Evolutionary conservation across 1,139 yeast genomes (phyloP), one percentile per base, ranked within the genome.

Genomic region (Kodamaea anthophila): DNA sequence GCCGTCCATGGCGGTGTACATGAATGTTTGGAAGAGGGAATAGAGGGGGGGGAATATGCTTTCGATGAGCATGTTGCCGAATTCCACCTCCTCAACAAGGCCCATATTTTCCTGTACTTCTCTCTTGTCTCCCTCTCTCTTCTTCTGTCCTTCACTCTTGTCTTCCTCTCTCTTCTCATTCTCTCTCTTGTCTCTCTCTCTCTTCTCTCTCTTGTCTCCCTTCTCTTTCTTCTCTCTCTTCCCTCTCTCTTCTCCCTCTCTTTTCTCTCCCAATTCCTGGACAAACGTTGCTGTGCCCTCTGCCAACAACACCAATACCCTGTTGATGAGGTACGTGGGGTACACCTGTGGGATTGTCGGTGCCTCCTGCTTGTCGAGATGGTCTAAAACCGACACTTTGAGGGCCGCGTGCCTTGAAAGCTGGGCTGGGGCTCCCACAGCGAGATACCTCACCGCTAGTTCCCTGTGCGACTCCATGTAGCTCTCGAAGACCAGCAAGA

Each of bases 301-400:
- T 4, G 86, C 68, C 23, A 79, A 60, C 1, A 70, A 54, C 25
- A 70, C 63, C 4, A 80, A 45, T 23, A 81, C 70, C 13, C 65
- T 65, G 33, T 77, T 60, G 1, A 79, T 68, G 30, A 88, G 60
- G 47, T 69, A 78, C 20, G 76, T 56, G 2, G 77, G 55, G 47
- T 88, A 87, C 0, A 81, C 70, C 3, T 61, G 60, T 2, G 93
- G 85, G 3, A 77, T 62, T 2, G 56, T 47, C 3, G 71, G 71
- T 0, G 94, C 78, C 20, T 82, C 93, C 1, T 61, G 44, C 44
- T 86, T 87, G 44, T 88, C 97, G 18, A 88, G 60, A 35, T 79
- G 71, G 36, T 87, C 96, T 26, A 87, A 61, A 34, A 77, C 69
- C 5, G 78, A 63, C 0, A 77, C 61, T 40, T 77, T 74, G 32